Conservation (phyloP, 352 stramenopile genomes). For the Blastocystis sp. region DNA sequence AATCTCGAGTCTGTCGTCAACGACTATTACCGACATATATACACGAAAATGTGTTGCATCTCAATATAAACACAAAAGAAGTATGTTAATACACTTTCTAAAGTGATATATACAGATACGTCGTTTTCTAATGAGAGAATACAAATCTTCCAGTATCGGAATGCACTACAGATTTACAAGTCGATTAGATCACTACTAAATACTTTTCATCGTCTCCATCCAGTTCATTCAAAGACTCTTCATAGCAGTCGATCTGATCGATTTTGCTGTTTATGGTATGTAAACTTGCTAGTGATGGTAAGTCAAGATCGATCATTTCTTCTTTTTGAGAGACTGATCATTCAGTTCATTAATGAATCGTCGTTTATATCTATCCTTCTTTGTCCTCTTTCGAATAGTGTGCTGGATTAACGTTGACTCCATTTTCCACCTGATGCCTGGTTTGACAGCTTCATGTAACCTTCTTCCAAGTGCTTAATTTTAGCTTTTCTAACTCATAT, state of each 20-base stretch:
- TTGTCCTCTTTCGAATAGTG: not conserved
- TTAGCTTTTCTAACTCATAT: not conserved
- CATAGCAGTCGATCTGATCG: not conserved
- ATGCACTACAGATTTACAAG: not conserved
- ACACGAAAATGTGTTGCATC: not conserved
- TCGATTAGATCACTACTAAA: not conserved
- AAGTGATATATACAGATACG: not conserved
- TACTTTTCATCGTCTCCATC: not conserved
- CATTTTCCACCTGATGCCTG: not conserved
- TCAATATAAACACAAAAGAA: not conserved
- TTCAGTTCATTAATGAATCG: not conserved
- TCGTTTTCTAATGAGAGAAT: not conserved
- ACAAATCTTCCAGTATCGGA: not conserved
- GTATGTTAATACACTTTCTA: not conserved
- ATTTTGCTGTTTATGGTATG: not conserved
- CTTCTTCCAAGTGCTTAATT: not conserved
- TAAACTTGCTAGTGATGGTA: not conserved
- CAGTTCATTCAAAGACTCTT: not conserved
- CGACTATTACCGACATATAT: not conserved
- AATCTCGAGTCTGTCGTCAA: not conserved
- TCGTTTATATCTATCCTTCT: not conserved
- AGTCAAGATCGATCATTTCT: not conserved
- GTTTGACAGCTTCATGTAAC: not conserved
- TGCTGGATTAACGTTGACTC: not conserved
- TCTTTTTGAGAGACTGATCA: not conserved